Evolutionary conservation across 495 filamentous ascomycete genomes (phyloP).

Genomic region (Parmelia sp.): DNA sequence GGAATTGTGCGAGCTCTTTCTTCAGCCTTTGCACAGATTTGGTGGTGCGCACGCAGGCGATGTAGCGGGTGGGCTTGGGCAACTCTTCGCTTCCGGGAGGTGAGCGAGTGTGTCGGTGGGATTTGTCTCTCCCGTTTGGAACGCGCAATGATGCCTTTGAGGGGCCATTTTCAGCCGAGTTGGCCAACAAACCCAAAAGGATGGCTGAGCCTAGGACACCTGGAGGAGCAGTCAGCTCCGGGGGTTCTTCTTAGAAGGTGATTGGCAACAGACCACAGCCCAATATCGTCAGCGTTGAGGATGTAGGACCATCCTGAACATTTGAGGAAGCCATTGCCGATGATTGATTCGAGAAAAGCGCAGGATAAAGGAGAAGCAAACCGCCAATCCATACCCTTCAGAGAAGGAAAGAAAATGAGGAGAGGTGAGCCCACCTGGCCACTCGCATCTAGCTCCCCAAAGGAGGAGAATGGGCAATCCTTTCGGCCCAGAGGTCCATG

Average conservation of each 20-base stretch:
- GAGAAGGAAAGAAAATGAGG: too few species aligned
- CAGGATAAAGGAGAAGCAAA: too few species aligned
- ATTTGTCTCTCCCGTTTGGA: too few species aligned
- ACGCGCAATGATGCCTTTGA: not conserved
- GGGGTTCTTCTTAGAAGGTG: too few species aligned
- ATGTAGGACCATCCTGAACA: conserved; percentile 2
- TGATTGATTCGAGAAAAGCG: too few species aligned
- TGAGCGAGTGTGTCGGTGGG: not conserved
- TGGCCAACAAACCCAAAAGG: conserved; percentile 18
- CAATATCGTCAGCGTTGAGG: conserved; percentile 20
- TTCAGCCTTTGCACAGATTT: conserved; percentile 10
- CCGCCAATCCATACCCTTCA: too few species aligned
- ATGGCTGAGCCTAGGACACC: conserved; percentile 24
- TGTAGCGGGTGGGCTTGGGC: conserved; percentile 15
- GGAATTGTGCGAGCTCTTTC: conserved; percentile 6
- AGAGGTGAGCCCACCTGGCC: too few species aligned
- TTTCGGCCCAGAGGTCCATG: too few species aligned
- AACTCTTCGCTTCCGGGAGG: not conserved
- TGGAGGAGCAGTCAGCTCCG: conserved; percentile 10
- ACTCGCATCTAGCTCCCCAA: too few species aligned
- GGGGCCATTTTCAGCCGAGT: not conserved
- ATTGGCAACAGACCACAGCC: conserved; percentile 19
- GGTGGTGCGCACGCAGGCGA: conserved; percentile 23
- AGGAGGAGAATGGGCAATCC: too few species aligned
- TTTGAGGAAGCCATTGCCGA: too few species aligned